Evolutionary conservation across 495 filamentous ascomycete species (phyloP).

Genomic region (Podospora didyma): DNA sequence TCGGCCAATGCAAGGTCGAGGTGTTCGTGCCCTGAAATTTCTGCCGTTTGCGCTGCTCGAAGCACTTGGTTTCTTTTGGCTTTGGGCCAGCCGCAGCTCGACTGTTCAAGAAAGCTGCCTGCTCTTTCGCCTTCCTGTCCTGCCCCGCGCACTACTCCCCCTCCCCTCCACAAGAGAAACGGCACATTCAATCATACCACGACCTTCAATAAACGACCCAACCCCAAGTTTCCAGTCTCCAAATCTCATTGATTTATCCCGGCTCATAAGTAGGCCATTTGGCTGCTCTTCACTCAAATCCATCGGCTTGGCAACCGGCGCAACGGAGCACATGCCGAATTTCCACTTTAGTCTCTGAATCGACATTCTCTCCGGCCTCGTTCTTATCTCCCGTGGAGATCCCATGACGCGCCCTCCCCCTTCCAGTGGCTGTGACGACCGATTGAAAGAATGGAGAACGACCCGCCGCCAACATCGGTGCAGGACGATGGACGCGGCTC

Average conservation of each 20-base stretch:
- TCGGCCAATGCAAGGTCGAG: too few species aligned
- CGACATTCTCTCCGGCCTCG: too few species aligned
- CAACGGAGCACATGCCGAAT: constrained; percentile 11
- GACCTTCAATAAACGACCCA: too few species aligned
- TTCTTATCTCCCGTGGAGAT: background rate
- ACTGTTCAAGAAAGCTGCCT: too few species aligned
- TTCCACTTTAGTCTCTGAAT: constrained; percentile 7
- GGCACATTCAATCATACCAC: too few species aligned
- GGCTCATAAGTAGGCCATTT: background rate
- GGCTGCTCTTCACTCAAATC: background rate
- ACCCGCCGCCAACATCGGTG: constrained; percentile 26
- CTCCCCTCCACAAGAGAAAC: background rate
- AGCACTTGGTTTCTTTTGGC: too few species aligned
- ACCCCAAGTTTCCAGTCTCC: background rate
- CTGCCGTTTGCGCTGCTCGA: too few species aligned
- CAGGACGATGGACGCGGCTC: constrained; percentile 33
- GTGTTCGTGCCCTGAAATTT: too few species aligned
- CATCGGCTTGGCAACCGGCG: background rate
- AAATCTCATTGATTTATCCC: background rate
- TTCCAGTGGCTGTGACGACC: constrained; percentile 8
- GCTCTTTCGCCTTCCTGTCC: too few species aligned
- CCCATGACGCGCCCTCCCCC: constrained; percentile 21
- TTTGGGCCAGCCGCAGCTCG: too few species aligned
- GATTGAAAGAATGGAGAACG: constrained; percentile 41
- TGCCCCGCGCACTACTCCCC: background rate